phyloP scores from a whole-genome alignment of 768 basidiomycete genomes.

The Lentinus tigrinus region DNA sequence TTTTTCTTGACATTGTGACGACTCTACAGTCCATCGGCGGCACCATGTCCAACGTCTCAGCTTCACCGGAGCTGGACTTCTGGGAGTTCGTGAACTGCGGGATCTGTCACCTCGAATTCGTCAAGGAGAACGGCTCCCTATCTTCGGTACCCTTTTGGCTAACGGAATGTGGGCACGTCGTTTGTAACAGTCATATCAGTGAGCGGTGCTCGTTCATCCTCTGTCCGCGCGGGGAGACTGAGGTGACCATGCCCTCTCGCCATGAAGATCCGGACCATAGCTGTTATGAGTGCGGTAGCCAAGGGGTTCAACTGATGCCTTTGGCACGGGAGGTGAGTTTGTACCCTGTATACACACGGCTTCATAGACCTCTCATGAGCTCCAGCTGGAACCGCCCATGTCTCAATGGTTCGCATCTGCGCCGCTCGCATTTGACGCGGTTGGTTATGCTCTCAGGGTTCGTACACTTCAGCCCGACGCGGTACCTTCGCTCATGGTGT shows the following conservation, averaged over 20 bases:
- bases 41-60: conserved; percentile 39
- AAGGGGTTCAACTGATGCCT: conserved; percentile 65
- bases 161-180: conserved; percentile 83
- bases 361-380: background rate
- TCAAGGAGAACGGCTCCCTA: conserved; percentile 44
- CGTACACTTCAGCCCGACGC: background rate
- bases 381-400: conserved; percentile 78
- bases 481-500: background rate
- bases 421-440: conserved; percentile 57
- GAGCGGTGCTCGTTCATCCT: conserved; percentile 18
- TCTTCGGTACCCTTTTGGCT: conserved; percentile 80
- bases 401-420: conserved; percentile 75
- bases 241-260: background rate
- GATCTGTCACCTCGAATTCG: conserved; percentile 68
- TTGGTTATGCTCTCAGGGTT: conserved; percentile 71
- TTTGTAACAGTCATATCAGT: conserved; percentile 89
- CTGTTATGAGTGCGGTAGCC: conserved; percentile 66
- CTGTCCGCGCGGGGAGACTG: background rate
- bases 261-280: conserved; percentile 70
- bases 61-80: conserved; percentile 50
- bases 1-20: background rate
- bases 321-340: conserved; percentile 67
- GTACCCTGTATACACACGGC: background rate
- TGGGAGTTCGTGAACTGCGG: conserved; percentile 81
- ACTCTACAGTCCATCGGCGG: background rate